Evolutionary conservation across 1,139 yeast genomes (phyloP), one percentile per base, ranked within the genome.

Genomic region (Hyphopichia burtonii): DNA sequence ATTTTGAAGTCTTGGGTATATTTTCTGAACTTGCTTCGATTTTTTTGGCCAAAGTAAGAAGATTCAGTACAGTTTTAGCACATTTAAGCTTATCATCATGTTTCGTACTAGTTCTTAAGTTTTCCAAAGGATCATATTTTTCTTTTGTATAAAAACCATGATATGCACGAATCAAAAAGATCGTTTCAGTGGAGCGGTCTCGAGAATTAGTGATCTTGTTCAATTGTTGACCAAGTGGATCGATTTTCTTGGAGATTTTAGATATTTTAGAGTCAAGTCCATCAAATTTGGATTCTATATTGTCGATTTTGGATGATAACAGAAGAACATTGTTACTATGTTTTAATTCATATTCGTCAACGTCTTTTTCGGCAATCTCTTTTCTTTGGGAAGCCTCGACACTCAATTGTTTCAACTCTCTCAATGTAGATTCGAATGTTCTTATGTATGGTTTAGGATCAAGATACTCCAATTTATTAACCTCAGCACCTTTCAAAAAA

Each of bases 361-460:
- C 90, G 23, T 78, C 80, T 28, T 66, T 67, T 38, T 78, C 85
- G 25, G 82, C 68, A 14, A 63, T 65, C 1, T 61, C 65, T 47
- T 78, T 81, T 44, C 72, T 74, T 11, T 62, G 58, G 7, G 67
- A 59, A 2, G 90, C 81, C 38, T 82, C 82, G 1, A 71, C 71
- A 39, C 74, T 74, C 37, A 90, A 63, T 39, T 72, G 72, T 52
- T 82, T 79, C 48, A 89, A 66, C 56, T 88, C 94, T 41, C 82
- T 74, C 37, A 90, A 68, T 1, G 94, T 89, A 2, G 93, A 82
- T 61, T 91, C 98, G 62, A 93, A 91, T 0, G 96, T 88, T 54
- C 96, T 78, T 41, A 93, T 93, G 59, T 88, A 91, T 2, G 99
- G 99, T 53, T 88, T 90, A 1, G 99, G 97, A 59, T 93, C 97